phyloP scores from a whole-genome alignment of 192 early-diverging fungal species.

The Linnemannia schmuckeri region DNA sequence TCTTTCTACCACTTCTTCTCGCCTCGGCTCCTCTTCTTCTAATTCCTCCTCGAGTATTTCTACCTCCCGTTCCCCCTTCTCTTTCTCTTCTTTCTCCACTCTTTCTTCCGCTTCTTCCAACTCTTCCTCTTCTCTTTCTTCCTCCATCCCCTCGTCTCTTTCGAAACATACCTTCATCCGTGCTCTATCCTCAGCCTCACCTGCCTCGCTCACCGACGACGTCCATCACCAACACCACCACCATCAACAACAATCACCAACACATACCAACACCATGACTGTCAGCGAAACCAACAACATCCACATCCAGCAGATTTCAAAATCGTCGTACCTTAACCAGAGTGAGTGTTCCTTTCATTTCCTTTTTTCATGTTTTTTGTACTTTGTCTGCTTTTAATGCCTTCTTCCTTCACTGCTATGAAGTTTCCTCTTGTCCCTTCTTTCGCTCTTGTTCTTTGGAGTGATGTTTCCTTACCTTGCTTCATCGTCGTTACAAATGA shows the following conservation, averaged over 20 bases:
- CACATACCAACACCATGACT: constrained; percentile 42
- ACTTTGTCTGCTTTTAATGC: neutral
- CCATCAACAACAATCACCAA: neutral
- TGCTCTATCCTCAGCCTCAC: neutral
- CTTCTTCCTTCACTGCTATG: neutral
- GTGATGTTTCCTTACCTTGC: neutral
- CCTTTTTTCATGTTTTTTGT: neutral
- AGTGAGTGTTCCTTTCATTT: constrained; percentile 26
- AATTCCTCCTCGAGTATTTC: constrained; percentile 7
- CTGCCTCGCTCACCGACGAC: constrained; percentile 10
- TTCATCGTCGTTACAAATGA: neutral
- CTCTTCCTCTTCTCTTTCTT: neutral
- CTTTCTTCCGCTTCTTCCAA: constrained; percentile 3
- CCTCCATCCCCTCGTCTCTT: neutral
- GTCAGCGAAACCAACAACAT: constrained; percentile 34
- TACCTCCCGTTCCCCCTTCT: neutral
- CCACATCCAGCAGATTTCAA: constrained; percentile 45
- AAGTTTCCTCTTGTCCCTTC: neutral
- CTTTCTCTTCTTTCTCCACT: constrained; percentile 18
- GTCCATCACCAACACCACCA: constrained; percentile 8
- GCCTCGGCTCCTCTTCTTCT: constrained; percentile 9
- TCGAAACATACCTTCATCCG: constrained; percentile 11
- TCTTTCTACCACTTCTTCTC: constrained; percentile 8
- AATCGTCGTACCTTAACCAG: constrained; percentile 53
- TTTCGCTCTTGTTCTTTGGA: neutral